These are phyloP conservation scores for Raffaelea albimanens DNA, from an alignment of 2,329 filamentous ascomycete genomes.

Conservation along the genomic window DNA sequence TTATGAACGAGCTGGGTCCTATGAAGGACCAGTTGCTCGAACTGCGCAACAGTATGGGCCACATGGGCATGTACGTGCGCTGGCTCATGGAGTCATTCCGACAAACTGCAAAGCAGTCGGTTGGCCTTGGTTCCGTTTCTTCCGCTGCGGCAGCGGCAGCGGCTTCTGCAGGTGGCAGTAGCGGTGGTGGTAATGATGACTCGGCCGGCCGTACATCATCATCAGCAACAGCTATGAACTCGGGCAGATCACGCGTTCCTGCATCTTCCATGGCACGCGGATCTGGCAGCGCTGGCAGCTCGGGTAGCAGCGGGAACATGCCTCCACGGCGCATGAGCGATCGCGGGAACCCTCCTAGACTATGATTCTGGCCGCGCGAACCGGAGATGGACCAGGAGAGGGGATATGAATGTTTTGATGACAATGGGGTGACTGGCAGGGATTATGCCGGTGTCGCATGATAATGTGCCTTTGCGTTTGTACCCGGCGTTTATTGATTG, in stretches of 20 bases:
- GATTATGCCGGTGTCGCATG: too few species aligned
- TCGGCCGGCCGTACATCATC: too few species aligned
- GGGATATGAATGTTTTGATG: too few species aligned
- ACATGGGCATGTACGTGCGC: slow-evolving; percentile 49
- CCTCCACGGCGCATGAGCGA: slow-evolving; percentile 10
- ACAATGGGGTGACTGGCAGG: too few species aligned
- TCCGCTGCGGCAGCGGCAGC: neutral
- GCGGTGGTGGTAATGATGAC: too few species aligned
- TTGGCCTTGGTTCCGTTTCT: slow-evolving; percentile 1
- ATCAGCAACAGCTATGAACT: too few species aligned
- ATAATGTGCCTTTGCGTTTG: too few species aligned
- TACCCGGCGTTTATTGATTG: too few species aligned
- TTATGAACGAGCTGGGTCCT: slow-evolving; percentile 51
- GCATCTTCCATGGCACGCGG: too few species aligned
- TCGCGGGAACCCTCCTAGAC: slow-evolving; percentile 12
- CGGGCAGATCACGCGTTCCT: too few species aligned
- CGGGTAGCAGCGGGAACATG: neutral
- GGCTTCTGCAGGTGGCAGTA: neutral
- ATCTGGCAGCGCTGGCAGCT: too few species aligned
- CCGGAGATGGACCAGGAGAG: too few species aligned
- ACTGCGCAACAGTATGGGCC: slow-evolving; percentile 45
- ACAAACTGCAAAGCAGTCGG: slow-evolving; percentile 10
- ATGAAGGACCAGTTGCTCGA: slow-evolving; percentile 56
- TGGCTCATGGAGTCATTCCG: slow-evolving; percentile 37
- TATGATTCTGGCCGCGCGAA: slow-evolving; percentile 5